A percentile compares a stretch with the other conserved stretches of the same genome.
These are phyloP conservation scores for Ceratobasidium sp. DNA, from an alignment of 1,284 basidiomycete genomes.

Conservation along the genomic window DNA sequence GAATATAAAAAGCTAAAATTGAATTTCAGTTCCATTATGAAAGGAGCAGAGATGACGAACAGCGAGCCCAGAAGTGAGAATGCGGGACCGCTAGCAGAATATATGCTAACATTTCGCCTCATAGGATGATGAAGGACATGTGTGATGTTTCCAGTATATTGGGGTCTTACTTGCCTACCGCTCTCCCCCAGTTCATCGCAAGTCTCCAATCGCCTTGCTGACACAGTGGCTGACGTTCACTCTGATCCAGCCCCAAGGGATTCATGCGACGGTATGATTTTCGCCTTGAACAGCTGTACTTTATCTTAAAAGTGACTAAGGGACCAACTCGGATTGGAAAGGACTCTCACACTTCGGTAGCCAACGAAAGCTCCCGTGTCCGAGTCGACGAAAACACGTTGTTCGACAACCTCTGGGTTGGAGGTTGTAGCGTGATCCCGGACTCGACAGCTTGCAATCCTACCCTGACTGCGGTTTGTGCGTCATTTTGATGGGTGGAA, in stretches of 20 bases:
- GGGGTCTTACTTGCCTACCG: constrained; percentile 27
- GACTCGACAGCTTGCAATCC: constrained; percentile 36
- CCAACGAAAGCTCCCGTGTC: constrained; percentile 19
- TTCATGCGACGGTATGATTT: neutral
- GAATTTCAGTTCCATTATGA: neutral
- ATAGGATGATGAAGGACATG: constrained; percentile 44
- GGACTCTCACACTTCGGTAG: constrained; percentile 31
- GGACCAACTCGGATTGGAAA: constrained; percentile 30
- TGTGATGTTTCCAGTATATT: constrained; percentile 16
- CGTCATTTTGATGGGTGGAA: neutral
- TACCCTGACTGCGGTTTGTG: constrained; percentile 24
- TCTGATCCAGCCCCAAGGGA: neutral
- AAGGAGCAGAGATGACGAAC: neutral
- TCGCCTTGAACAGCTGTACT: neutral
- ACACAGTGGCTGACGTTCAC: neutral
- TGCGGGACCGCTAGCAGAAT: no score
- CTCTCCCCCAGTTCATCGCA: constrained; percentile 24
- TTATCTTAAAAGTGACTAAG: neutral
- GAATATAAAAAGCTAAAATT: neutral
- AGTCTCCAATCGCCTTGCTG: neutral
- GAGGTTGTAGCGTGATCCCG: constrained; percentile 12
- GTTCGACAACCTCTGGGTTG: constrained; percentile 35
- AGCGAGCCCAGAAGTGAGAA: neutral
- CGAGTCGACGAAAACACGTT: neutral
- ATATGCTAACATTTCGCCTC: no score